These are phyloP conservation scores for Boletus rubescentipes DNA, from an alignment of 768 basidiomycete species.

Conservation along the genomic window DNA sequence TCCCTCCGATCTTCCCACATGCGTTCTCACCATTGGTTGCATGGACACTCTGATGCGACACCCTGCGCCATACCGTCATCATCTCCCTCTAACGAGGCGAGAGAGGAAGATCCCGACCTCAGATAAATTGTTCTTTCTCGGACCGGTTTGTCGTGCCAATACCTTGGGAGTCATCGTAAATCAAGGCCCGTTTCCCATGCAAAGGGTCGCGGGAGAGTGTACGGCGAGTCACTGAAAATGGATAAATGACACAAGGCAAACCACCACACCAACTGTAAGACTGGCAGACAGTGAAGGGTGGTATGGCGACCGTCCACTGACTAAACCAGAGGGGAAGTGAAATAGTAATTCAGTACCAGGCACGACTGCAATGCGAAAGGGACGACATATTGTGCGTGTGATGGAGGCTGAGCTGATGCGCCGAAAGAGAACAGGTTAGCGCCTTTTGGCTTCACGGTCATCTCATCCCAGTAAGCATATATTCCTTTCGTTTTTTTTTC, in stretches of 20 bases:
- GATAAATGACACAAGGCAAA: background rate
- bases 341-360: constrained; percentile 18
- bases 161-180: background rate
- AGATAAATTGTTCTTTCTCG: background rate
- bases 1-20: background rate
- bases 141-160: constrained; percentile 6
- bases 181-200: constrained; percentile 17
- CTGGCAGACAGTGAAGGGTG: background rate
- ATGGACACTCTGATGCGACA: constrained; percentile 4
- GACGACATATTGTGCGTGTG: constrained; percentile 1
- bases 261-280: background rate
- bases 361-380: constrained; percentile 1
- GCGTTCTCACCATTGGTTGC: constrained; percentile 12
- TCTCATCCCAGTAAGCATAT: constrained; percentile 3
- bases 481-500: background rate
- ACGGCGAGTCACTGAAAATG: background rate
- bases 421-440: background rate
- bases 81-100: background rate
- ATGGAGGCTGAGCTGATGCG: constrained; percentile 25
- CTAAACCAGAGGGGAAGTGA: background rate
- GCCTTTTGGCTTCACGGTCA: background rate
- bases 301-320: background rate
- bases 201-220: constrained; percentile 18
- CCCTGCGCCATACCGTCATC: constrained; percentile 9
- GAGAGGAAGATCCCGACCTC: background rate